Conservation (phyloP, 2,329 filamentous ascomycete species). For the Nemania sp. region DNA sequence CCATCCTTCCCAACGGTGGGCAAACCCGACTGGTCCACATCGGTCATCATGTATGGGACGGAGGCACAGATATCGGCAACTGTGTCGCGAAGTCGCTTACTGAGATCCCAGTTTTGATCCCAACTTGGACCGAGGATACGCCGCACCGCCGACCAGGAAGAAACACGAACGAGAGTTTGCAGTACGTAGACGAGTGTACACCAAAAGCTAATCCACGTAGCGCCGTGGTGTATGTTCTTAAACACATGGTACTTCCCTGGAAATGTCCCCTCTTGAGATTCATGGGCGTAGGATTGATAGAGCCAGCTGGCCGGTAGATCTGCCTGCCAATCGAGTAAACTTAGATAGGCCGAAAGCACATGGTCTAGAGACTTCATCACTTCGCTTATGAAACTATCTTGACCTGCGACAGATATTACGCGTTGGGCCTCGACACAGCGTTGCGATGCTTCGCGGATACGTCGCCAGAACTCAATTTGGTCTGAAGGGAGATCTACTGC, state of each 20-base stretch:
- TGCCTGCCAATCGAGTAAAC: slow-evolving; percentile 17
- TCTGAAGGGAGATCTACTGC: background rate
- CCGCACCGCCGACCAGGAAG: slow-evolving; percentile 6
- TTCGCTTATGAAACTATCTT: background rate
- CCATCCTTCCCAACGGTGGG: slow-evolving; percentile 20
- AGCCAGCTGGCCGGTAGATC: background rate
- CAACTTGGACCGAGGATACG: background rate
- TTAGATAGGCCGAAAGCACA: slow-evolving; percentile 16
- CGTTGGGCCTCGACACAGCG: slow-evolving; percentile 9
- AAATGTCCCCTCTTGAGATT: background rate
- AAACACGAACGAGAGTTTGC: slow-evolving; percentile 22
- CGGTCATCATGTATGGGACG: slow-evolving; percentile 33
- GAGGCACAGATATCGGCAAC: slow-evolving; percentile 32
- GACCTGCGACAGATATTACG: background rate
- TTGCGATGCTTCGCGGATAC: slow-evolving; percentile 25
- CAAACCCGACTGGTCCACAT: slow-evolving; percentile 31
- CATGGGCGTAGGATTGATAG: slow-evolving; percentile 16
- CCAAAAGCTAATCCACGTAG: slow-evolving; percentile 32
- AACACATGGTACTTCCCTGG: slow-evolving; percentile 29
- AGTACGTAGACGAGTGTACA: slow-evolving; percentile 24
- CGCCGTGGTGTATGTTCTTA: slow-evolving; percentile 27
- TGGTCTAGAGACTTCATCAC: slow-evolving; percentile 17
- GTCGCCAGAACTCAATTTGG: slow-evolving; percentile 21
- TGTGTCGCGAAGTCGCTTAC: slow-evolving; percentile 14
- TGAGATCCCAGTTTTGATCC: slow-evolving; percentile 4